Evolutionary conservation across 495 filamentous ascomycete genomes (phyloP), one percentile per base, ranked within the genome.

Genomic region (Xylaria grammica): DNA sequence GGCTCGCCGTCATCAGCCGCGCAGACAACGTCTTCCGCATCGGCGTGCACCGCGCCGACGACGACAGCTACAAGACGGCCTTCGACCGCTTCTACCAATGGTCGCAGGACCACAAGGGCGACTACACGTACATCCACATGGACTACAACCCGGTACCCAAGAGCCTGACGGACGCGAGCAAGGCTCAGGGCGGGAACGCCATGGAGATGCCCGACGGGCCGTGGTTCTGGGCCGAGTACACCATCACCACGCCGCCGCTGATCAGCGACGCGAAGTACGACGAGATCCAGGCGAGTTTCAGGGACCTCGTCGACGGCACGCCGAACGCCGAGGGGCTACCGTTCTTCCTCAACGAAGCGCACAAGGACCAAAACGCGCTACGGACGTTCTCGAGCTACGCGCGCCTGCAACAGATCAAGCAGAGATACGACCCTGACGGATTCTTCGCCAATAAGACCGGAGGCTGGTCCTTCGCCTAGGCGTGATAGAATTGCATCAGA

Each of bases 171-270:
- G 74, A 77, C 48, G 74, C 74, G 8, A 77, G 74, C 55, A 74
- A 73, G 32, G 65, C 70, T 0, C 75, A 75, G 44, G 74, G 75
- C 5, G 75, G 74, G 1, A 77, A 77, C 50, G 74, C 74, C 26
- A 76, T 77, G 75, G 65, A 75, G 38, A 77, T 77, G 74, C 75
- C 75, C 1, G 74, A 77, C 45, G 75, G 75, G 10, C 75, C 75
- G 1, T 77, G 70, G 66, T 77, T 73, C 30, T 77, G 72, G 72
- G 46, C 75, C 42, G 71, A 75, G 38, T 77, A 74, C 60, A 42
- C 75, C 26, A 62, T 77, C 15, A 68, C 66, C 0, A 75, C 74
- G 26, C 66, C 63, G 0, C 44, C 65, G 5, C 58, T 60, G 7
- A 71, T 76, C 68, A 68, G 66, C 48, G 55, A 68, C 22, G 29